Conservation (phyloP, 1,284 basidiomycete genomes). For the Puccinia polysora region DNA sequence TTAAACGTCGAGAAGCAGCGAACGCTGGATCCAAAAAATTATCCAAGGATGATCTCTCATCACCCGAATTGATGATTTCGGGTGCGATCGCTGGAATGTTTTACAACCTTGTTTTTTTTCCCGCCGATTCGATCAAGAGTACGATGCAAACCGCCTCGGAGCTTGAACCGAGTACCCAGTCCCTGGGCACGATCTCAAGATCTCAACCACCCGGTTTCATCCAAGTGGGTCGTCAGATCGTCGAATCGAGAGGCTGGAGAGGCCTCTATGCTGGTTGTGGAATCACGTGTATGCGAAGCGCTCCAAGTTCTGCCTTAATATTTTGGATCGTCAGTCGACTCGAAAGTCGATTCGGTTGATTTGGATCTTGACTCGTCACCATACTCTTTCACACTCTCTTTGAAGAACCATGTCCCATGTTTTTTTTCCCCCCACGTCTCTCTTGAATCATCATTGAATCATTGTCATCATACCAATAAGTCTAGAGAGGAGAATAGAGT, state of each 20-base stretch:
- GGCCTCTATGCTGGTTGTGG: slow-evolving; percentile 92
- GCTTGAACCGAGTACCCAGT: slow-evolving; percentile 60
- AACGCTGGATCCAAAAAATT: slow-evolving; percentile 44
- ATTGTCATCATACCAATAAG: too few species aligned
- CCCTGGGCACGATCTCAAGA: slow-evolving; percentile 26
- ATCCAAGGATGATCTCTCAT: slow-evolving; percentile 61
- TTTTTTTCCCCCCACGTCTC: too few species aligned
- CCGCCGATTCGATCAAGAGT: slow-evolving; percentile 90
- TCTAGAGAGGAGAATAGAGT: too few species aligned
- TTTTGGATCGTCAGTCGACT: slow-evolving; percentile 66
- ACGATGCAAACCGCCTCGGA: slow-evolving; percentile 92
- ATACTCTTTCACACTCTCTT: too few species aligned
- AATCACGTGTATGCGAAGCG: slow-evolving; percentile 77
- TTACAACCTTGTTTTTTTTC: slow-evolving; percentile 78
- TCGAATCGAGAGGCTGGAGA: slow-evolving; percentile 67
- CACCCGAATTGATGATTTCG: slow-evolving; percentile 75
- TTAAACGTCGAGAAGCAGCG: slow-evolving; percentile 54
- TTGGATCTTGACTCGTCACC: too few species aligned
- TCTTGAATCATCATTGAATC: too few species aligned
- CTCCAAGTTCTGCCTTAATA: slow-evolving; percentile 85
- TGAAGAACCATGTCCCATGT: too few species aligned
- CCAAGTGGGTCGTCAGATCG: slow-evolving; percentile 70
- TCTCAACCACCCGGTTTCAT: slow-evolving; percentile 60
- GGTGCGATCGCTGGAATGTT: slow-evolving; percentile 81
- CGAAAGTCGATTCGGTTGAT: slow-evolving; percentile 50